Evolutionary conservation across 2,329 filamentous ascomycete genomes (phyloP), one percentile per base, ranked within the genome.

Genomic region (Stromatinia cepivora): DNA sequence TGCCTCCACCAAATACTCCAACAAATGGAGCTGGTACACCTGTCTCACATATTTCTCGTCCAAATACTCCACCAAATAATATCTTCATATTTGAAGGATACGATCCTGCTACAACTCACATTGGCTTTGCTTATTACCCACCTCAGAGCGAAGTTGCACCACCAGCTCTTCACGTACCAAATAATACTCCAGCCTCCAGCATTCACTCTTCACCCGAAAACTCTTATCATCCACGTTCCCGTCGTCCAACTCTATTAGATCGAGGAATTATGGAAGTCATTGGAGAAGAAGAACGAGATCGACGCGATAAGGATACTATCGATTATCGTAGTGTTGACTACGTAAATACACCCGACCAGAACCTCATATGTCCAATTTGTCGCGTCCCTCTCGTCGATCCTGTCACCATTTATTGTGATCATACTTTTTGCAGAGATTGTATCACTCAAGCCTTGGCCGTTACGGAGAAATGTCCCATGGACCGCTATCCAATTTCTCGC

Each of bases 381-480:
- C 86, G 86, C 73, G 83, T 86, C 15, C 85, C 88, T 4, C 82
- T 90, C 54, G 80, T 90, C 61, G 82, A 85, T 20, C 87, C 88
- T 0, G 81, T 88, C 61, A 88, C 87, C 54, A 89, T 87, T 0
- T 80, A 81, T 10, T 90, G 88, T 78, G 86, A 88, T 70, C 88
- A 90, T 76, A 88, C 87, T 17, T 90, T 90, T 76, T 90, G 88
- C 75, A 83, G 84, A 65, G 81, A 81, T 6, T 90, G 88, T 75
- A 80, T 90, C 36, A 74, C 79, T 57, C 79, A 82, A 70, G 80
- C 83, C 10, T 70, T 82, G 66, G 77, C 79, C 65, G 76, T 81
- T 46, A 82, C 80, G 65, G 76, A 81, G 69, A 78, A 81, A 46
- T 90, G 87, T 70, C 87, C 87, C 3, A 84, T 89, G 69, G 87